Evolutionary conservation across 768 basidiomycete species (phyloP), one percentile per base, ranked within the genome.

Genomic region (Amanita rimosa): DNA sequence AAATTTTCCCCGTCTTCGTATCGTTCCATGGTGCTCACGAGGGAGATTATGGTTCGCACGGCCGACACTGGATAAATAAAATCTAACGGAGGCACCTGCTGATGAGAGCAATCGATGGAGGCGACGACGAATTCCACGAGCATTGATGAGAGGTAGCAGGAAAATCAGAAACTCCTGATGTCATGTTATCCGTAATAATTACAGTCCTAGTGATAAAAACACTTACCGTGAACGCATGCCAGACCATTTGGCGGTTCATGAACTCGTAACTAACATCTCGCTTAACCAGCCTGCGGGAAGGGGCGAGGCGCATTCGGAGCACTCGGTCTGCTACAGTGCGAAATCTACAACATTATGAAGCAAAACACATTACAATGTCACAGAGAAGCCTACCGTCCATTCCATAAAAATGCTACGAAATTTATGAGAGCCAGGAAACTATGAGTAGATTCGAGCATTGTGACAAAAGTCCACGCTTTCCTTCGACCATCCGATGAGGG

Each of bases 161-260:
- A 97, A 97, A 31, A 97, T 71, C 11, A 98, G 72, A 65, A 98
- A 97, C 76, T 98, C 94, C 95, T 98, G 37, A 54, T 17, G 49
- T 44, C 14, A n/a, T n/a, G 41, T 31, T 16, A 43, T 26, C 24
- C 22, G 11, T 19, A 27, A 7, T 3, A 43, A 27, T 27, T 29
- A 26, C 17, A 13, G 41, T 29, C 36, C 37, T 17, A 31, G 21
- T 19, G n/a, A 8, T 16, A 7, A 21, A 37, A 19, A 33, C 19
- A 66, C 88, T 48, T 59, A 95, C 95, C 6, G 96, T 98, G 63
- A 98, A 95, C 0, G 92, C 89, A 60, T 94, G 90, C 96, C 96
- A 99, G 48, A 99, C 96, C 77, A 99, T 88, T 64, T 98, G 95
- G 55, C 96, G 86, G 58, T 98, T 97, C 90, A 98, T 95, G 59